Percentiles rank a stretch among this genome's conserved stretches.
Conservation (phyloP, 306 rosid species). For the Quercus wislizeni region DNA sequence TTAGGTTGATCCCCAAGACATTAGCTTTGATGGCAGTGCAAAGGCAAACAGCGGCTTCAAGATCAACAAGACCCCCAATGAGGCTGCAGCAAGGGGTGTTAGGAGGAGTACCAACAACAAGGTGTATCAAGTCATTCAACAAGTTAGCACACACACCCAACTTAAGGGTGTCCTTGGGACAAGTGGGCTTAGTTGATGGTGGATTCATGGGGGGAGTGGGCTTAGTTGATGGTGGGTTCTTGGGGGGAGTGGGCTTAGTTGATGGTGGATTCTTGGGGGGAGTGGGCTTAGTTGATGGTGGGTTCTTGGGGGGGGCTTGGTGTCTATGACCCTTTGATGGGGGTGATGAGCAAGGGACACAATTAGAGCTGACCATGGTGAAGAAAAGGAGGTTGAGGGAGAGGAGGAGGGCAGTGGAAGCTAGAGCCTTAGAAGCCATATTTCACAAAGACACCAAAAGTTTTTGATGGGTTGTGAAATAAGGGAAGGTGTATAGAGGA, state of each 20-base stretch:
- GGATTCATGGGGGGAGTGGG: conserved; percentile 24
- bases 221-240: background rate
- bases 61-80: conserved; percentile 53
- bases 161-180: conserved; percentile 71
- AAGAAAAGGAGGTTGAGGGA: conserved; percentile 66
- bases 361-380: conserved; percentile 54
- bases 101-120: conserved; percentile 64
- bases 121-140: conserved; percentile 53
- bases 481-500: background rate
- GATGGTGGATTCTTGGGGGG: background rate
- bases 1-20: conserved; percentile 59
- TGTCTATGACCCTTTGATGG: conserved; percentile 22
- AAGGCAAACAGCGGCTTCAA: conserved; percentile 88
- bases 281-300: background rate
- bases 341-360: conserved; percentile 62
- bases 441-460: background rate
- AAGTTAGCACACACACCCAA: conserved; percentile 71
- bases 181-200: conserved; percentile 31
- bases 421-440: conserved; percentile 62
- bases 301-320: conserved; percentile 20
- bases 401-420: conserved; percentile 43
- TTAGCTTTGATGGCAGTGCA: conserved; percentile 80
- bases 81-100: conserved; percentile 65
- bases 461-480: background rate
- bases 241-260: background rate